phyloP scores from a whole-genome alignment of 2,329 filamentous ascomycete genomes.

The Plectosphaerella sp. region DNA sequence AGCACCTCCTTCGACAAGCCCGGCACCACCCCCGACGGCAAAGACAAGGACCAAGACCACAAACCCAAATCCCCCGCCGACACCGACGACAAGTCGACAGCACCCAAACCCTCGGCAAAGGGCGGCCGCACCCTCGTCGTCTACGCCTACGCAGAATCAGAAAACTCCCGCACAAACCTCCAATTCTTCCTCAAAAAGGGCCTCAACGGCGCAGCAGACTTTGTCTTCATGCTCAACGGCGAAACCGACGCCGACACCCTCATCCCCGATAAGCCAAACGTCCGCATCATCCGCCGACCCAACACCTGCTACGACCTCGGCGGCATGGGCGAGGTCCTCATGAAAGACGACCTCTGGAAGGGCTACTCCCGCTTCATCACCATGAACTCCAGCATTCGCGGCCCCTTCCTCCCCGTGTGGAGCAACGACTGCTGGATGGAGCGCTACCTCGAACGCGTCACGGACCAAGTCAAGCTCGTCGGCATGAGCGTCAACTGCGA shows the following conservation, averaged over 20 bases:
- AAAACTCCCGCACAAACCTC: conserved; percentile 23
- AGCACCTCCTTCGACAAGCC: too few species aligned
- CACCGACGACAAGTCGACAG: too few species aligned
- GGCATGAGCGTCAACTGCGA: conserved; percentile 30
- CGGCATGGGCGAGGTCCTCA: conserved; percentile 27
- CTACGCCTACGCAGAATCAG: conserved; percentile 30
- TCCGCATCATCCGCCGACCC: conserved; percentile 21
- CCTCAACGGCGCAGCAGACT: conserved; percentile 30
- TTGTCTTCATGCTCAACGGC: conserved; percentile 34
- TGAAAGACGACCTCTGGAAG: conserved; percentile 22
- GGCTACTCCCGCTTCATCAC: conserved; percentile 30
- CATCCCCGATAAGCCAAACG: conserved; percentile 24
- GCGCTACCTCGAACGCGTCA: conserved; percentile 23
- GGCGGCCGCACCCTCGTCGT: conserved; percentile 20
- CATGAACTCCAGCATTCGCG: conserved; percentile 28
- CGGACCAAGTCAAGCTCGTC: conserved; percentile 26
- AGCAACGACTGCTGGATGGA: conserved; percentile 30
- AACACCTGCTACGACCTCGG: conserved; percentile 31
- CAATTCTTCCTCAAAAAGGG: conserved; percentile 30
- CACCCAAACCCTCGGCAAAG: not conserved
- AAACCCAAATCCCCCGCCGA: too few species aligned
- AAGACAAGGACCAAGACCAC: too few species aligned
- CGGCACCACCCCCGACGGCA: too few species aligned
- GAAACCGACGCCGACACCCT: conserved; percentile 16
- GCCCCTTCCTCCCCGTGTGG: conserved; percentile 31